Percentiles rank a stretch among this genome's conserved stretches.
These are phyloP conservation scores for Lactarius sanguifluus DNA, from an alignment of 768 basidiomycete genomes.

Conservation along the genomic window DNA sequence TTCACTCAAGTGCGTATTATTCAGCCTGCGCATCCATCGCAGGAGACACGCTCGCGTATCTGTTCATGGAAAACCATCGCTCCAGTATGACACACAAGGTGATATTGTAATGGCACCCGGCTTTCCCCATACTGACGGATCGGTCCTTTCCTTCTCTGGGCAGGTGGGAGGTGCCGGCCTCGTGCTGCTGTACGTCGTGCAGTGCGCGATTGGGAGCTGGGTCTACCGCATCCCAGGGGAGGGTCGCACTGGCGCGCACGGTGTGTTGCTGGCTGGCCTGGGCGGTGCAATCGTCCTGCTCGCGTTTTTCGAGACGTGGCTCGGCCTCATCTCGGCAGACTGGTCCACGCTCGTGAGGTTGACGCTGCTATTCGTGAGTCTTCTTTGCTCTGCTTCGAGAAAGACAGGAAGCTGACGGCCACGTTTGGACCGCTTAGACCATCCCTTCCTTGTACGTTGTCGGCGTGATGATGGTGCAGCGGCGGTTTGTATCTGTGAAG, in stretches of 20 bases:
- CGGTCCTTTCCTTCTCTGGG: too few species aligned
- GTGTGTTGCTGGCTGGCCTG: constrained; percentile 4
- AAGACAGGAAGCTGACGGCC: not conserved
- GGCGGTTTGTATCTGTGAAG: not conserved
- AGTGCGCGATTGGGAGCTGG: constrained; percentile 16
- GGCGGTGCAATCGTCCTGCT: constrained; percentile 13
- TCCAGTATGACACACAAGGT: constrained; percentile 11
- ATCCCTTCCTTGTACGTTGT: constrained; percentile 11
- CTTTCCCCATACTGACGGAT: too few species aligned
- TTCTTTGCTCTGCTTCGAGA: not conserved
- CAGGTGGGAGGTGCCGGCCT: constrained; percentile 14
- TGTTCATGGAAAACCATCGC: constrained; percentile 11
- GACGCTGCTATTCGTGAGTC: constrained; percentile 14
- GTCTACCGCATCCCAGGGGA: not conserved
- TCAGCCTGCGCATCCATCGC: constrained; percentile 16
- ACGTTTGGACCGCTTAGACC: not conserved
- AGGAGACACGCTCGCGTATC: constrained; percentile 18
- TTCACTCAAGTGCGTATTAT: not conserved
- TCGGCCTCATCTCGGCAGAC: constrained; percentile 9
- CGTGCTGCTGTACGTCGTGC: constrained; percentile 11
- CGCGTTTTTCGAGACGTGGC: constrained; percentile 16
- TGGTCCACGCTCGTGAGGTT: not conserved
- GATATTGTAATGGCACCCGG: not conserved
- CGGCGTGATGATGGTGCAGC: constrained; percentile 15
- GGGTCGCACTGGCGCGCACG: constrained; percentile 1